phyloP scores from a whole-genome alignment of 495 filamentous ascomycete genomes.

The Penicillium paradoxum region DNA sequence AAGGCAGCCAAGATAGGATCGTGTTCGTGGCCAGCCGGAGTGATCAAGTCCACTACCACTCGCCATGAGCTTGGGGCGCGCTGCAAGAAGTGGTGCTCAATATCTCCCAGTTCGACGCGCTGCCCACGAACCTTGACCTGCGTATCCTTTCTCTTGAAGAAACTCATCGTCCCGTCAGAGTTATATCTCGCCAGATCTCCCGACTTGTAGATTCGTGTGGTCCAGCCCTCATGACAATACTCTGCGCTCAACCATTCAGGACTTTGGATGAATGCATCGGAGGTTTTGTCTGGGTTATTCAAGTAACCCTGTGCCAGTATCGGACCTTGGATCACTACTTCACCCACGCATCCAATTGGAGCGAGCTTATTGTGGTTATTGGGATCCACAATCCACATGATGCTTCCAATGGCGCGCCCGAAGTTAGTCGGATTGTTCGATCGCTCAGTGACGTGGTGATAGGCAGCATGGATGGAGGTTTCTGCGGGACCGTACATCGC shows the following conservation, averaged over 20 bases:
- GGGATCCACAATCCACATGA: not conserved
- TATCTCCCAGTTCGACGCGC: not conserved
- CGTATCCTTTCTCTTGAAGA: not conserved
- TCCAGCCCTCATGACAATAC: not conserved
- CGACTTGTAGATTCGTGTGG: not conserved
- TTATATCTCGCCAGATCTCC: not conserved
- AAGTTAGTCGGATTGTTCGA: not conserved
- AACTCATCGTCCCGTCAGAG: not conserved
- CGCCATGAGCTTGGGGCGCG: no score
- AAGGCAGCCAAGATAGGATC: no score
- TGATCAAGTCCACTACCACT: no score
- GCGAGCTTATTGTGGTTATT: not conserved
- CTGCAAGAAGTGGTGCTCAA: not conserved
- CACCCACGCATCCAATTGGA: not conserved
- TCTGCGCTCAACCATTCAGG: no score
- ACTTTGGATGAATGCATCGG: not conserved
- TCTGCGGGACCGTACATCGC: not conserved
- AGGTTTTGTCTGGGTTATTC: not conserved
- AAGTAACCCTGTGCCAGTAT: not conserved
- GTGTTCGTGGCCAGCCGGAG: no score
- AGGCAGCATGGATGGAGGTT: not conserved
- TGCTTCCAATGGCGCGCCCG: not conserved
- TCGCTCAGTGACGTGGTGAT: not conserved
- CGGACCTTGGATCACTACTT: not conserved
- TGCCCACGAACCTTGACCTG: not conserved